A percentile compares a stretch with the other conserved stretches of the same genome.
Evolutionary conservation across 192 early-diverging fungal species (phyloP).

Genomic region (Dimargaris cristalligena): DNA sequence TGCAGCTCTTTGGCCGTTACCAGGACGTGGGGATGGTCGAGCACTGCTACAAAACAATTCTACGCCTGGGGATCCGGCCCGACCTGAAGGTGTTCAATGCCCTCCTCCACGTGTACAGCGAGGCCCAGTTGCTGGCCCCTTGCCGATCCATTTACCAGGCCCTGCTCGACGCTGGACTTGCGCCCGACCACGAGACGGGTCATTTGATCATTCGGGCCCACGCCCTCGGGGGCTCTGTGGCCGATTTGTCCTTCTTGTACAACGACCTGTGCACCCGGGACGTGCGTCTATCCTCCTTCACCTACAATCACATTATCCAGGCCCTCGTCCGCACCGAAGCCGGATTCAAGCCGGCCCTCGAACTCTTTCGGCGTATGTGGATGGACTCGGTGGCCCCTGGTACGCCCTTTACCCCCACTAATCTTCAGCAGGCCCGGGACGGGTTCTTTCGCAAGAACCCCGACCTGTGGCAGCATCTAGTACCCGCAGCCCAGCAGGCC

Average conservation of each 20-base stretch:
- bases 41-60: neutral
- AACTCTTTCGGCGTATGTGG: conserved; percentile 1
- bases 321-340: neutral
- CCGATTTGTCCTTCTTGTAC: neutral
- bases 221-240: neutral
- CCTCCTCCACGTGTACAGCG: neutral
- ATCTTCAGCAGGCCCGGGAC: neutral
- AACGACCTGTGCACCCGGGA: neutral
- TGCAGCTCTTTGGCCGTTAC: neutral
- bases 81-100: neutral
- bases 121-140: neutral
- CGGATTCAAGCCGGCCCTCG: neutral
- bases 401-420: neutral
- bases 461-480: neutral
- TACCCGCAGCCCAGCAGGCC: neutral
- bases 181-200: neutral
- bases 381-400: conserved; percentile 1
- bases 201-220: neutral
- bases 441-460: neutral
- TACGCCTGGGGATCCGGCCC: neutral
- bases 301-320: conserved; percentile 6
- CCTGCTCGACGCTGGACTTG: neutral
- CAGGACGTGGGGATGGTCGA: neutral
- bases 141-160: neutral
- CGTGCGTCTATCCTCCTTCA: neutral